A percentile compares a stretch with the other conserved stretches of the same genome.
These are phyloP conservation scores for Epipyxis sp. DNA, from an alignment of 108 stramenopile genomes.

Conservation along the genomic window DNA sequence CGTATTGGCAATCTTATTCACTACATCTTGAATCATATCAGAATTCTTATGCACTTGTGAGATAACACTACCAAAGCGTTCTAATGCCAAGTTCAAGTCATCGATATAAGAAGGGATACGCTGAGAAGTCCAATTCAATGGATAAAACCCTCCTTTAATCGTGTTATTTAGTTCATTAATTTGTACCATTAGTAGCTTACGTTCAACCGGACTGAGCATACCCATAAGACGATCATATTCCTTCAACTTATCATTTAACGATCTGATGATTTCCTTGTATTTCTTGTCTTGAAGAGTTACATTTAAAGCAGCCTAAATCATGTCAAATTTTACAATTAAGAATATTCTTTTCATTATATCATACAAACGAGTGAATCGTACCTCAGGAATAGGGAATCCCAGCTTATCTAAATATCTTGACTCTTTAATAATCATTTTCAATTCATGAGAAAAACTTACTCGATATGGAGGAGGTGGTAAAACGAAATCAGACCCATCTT, in stretches of 20 bases:
- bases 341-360: too few species aligned
- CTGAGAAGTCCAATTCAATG: slow-evolving; percentile 70
- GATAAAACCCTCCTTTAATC: slow-evolving; percentile 52
- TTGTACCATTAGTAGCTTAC: slow-evolving; percentile 43
- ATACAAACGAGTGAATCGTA: too few species aligned
- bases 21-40: slow-evolving; percentile 60
- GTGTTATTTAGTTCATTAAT: slow-evolving; percentile 57
- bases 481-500: slow-evolving; percentile 14
- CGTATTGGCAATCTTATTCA: slow-evolving; percentile 48
- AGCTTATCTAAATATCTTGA: slow-evolving; percentile 65
- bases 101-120: slow-evolving; percentile 64
- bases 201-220: slow-evolving; percentile 53
- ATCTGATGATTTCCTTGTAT: slow-evolving; percentile 54
- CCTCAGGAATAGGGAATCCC: slow-evolving; percentile 65
- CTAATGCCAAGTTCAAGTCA: slow-evolving; percentile 54
- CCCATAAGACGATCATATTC: slow-evolving; percentile 50
- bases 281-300: slow-evolving; percentile 69
- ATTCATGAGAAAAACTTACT: slow-evolving; percentile 61
- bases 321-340: too few species aligned
- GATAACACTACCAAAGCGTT: slow-evolving; percentile 56
- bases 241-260: slow-evolving; percentile 54
- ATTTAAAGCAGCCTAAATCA: slow-evolving; percentile 65
- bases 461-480: slow-evolving; percentile 63
- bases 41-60: slow-evolving; percentile 60
- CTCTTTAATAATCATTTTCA: slow-evolving; percentile 61